A percentile compares a stretch with the other conserved stretches of the same genome.
Conservation (phyloP, 139 green algal species). For the Coelastrella sp. region DNA sequence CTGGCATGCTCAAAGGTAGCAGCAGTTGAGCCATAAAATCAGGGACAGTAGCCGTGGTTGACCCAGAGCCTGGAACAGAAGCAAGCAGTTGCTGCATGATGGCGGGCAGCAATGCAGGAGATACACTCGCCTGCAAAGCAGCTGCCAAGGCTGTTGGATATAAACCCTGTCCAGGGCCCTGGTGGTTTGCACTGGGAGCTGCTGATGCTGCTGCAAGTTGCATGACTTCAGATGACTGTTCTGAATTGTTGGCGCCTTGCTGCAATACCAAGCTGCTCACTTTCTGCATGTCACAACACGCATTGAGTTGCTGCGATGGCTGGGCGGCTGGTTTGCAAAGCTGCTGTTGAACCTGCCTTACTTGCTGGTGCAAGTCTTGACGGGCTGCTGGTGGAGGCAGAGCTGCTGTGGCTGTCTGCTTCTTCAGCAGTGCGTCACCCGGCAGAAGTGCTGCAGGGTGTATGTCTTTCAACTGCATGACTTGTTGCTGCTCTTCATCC, state of each 20-base stretch:
- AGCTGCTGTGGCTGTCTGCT: slow-evolving; percentile 3
- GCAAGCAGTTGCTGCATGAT: not conserved
- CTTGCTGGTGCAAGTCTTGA: not conserved
- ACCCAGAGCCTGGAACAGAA: not conserved
- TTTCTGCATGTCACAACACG: not conserved
- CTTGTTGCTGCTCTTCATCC: not conserved
- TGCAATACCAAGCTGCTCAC: not conserved
- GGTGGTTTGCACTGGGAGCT: not conserved
- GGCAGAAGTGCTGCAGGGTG: slow-evolving; percentile 23
- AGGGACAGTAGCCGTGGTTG: not conserved
- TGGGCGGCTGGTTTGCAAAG: not conserved
- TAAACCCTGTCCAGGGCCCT: not conserved
- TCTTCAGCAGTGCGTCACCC: not conserved
- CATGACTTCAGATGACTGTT: not conserved
- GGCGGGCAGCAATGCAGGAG: not conserved
- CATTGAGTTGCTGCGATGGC: not conserved
- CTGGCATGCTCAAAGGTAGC: slow-evolving; percentile 1
- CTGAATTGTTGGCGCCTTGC: not conserved
- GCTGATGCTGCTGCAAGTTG: not conserved
- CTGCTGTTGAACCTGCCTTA: not conserved
- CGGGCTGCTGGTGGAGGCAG: not conserved
- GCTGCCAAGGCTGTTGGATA: no score
- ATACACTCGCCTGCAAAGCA: no score
- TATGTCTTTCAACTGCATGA: not conserved
- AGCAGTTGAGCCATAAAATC: not conserved